A percentile compares a stretch with the other conserved stretches of the same genome.
phyloP scores from a whole-genome alignment of 345 rosid genomes.

The Eucalyptus polybractea region DNA sequence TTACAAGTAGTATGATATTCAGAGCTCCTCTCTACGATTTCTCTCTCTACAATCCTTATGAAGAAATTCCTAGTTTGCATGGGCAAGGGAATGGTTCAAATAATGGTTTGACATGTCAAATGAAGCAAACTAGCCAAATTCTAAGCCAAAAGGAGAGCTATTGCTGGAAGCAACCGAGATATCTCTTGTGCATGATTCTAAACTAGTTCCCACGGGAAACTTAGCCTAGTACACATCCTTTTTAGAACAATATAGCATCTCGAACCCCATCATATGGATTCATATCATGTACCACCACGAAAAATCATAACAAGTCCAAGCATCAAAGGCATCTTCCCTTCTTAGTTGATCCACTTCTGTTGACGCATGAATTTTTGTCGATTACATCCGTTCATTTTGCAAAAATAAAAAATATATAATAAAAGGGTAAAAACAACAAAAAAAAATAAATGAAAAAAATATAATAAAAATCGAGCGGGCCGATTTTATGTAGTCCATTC shows the following conservation, averaged over 20 bases:
- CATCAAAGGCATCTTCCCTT: too few species aligned
- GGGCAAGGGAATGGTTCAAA: background rate
- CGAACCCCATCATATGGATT: background rate
- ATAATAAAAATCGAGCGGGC: background rate
- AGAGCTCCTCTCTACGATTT: rapidly evolving
- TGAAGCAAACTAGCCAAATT: background rate
- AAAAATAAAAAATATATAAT: too few species aligned
- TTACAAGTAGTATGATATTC: too few species aligned
- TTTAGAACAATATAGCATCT: background rate
- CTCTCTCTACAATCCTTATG: too few species aligned
- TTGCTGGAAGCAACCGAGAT: background rate
- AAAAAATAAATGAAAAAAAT: too few species aligned
- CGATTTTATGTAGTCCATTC: background rate
- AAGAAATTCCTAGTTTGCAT: background rate
- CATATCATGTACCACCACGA: background rate
- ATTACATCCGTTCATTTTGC: background rate
- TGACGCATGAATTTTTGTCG: background rate
- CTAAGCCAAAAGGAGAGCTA: background rate
- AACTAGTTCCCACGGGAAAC: background rate
- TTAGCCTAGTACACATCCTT: background rate
- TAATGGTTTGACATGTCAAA: background rate
- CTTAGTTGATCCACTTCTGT: too few species aligned
- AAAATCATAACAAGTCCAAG: background rate
- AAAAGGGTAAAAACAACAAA: too few species aligned
- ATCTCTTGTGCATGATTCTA: background rate